These are phyloP conservation scores for Ceriops zippeliana DNA, from an alignment of 345 rosid genomes.

Conservation along the genomic window DNA sequence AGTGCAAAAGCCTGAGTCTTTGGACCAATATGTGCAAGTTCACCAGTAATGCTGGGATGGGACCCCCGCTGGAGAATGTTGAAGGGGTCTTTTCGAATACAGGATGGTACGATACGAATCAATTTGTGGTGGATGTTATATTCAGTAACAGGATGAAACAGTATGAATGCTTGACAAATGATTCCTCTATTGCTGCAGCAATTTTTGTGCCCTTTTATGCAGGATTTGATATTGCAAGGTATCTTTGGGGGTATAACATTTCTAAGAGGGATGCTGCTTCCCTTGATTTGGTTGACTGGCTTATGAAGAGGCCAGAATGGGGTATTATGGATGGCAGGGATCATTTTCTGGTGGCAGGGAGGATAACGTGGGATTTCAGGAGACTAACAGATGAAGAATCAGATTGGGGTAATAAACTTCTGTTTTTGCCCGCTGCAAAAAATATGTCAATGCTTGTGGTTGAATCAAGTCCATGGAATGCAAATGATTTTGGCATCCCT, in stretches of 20 bases:
- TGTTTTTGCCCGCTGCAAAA: conserved; percentile 77
- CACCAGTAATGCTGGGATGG: conserved; percentile 68
- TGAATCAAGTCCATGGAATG: conserved; percentile 96
- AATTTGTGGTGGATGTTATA: conserved; percentile 84
- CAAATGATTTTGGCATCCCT: conserved; percentile 83
- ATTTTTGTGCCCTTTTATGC: conserved; percentile 87
- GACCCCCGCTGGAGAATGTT: conserved; percentile 74
- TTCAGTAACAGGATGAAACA: conserved; percentile 84
- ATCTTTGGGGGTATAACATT: conserved; percentile 74
- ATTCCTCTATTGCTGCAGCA: conserved; percentile 82
- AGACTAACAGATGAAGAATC: conserved; percentile 60
- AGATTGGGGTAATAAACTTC: conserved; percentile 92
- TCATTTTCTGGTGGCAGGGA: conserved; percentile 86
- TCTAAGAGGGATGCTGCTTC: conserved; percentile 78
- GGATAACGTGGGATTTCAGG: conserved; percentile 96
- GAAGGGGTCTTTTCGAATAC: conserved; percentile 76
- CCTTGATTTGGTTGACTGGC: conserved; percentile 80
- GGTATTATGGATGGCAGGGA: conserved; percentile 75
- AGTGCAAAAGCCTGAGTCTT: conserved; percentile 71
- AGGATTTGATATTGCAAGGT: conserved; percentile 78
- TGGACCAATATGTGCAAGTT: conserved; percentile 97
- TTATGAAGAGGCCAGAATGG: conserved; percentile 86
- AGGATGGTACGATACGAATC: conserved; percentile 87
- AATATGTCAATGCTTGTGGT: conserved; percentile 95
- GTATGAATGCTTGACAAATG: conserved; percentile 73